Percentiles rank a stretch among this genome's conserved stretches.
These are phyloP conservation scores for Populus euphratica DNA, from an alignment of 345 rosid species.

Conservation along the genomic window DNA sequence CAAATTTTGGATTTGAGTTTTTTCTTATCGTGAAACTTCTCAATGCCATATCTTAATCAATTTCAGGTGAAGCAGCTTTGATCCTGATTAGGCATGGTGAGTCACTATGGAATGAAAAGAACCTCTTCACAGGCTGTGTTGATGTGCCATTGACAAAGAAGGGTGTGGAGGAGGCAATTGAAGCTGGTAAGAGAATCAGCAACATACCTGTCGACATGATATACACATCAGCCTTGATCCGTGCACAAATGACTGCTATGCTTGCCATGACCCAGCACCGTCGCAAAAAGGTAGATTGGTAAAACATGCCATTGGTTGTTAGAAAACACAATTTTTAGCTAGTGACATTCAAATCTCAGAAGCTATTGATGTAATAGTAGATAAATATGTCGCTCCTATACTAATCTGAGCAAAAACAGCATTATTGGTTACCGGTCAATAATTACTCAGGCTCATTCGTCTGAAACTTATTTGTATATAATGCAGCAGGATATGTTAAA, in stretches of 20 bases:
- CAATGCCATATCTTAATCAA: background rate
- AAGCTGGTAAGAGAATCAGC: slow-evolving; percentile 95
- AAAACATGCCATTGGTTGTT: slow-evolving; percentile 1
- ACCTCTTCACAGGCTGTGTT: slow-evolving; percentile 94
- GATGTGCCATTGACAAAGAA: slow-evolving; percentile 91
- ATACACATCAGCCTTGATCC: slow-evolving; percentile 82
- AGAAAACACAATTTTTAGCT: background rate
- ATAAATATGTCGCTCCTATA: background rate
- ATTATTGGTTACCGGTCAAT: background rate
- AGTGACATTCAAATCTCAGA: background rate
- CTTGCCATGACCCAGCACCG: slow-evolving; percentile 99
- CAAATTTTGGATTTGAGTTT: background rate
- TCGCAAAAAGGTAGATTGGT: slow-evolving; percentile 60
- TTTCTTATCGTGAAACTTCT: slow-evolving; percentile 12
- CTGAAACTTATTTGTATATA: background rate
- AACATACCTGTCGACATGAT: slow-evolving; percentile 94
- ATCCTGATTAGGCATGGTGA: slow-evolving; percentile 96
- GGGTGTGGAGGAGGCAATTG: slow-evolving; percentile 95
- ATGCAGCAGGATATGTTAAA: background rate
- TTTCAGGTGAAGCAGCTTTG: slow-evolving; percentile 76
- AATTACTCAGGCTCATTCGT: background rate
- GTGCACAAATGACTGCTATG: slow-evolving; percentile 99
- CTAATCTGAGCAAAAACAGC: background rate
- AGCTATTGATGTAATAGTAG: background rate
- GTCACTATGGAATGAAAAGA: slow-evolving; percentile 97